Evolutionary conservation across 352 stramenopile genomes (phyloP).

Genomic region (Phytophthora foliorum): DNA sequence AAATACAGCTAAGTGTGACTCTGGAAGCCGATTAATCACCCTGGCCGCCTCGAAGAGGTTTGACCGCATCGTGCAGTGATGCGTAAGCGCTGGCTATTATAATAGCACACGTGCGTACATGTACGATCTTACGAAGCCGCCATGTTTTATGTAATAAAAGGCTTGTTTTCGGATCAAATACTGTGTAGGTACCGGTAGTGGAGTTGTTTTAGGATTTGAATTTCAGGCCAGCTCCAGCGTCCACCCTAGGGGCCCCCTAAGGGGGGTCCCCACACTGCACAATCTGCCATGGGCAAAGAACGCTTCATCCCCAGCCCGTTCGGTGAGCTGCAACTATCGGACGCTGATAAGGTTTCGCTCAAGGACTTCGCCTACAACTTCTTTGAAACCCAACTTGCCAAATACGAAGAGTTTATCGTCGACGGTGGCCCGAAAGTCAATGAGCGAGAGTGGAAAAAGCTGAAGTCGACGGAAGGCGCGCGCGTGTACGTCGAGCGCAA

Average conservation of each 20-base stretch:
- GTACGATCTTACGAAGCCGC: no score
- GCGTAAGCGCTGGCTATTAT: no score
- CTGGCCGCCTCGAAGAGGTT: no score
- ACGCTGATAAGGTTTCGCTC: conserved; percentile 23
- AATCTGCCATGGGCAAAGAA: conserved; percentile 23
- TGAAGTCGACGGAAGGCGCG: conserved; percentile 41
- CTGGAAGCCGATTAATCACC: no score
- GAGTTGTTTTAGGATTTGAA: not conserved
- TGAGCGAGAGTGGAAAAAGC: conserved; percentile 34
- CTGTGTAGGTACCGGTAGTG: no score
- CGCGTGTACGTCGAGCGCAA: conserved; percentile 41
- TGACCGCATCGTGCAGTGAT: no score
- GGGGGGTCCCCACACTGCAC: not conserved
- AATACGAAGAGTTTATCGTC: conserved; percentile 50
- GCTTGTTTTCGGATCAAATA: no score
- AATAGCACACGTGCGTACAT: no score
- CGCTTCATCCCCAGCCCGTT: conserved; percentile 35
- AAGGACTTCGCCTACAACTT: conserved; percentile 32
- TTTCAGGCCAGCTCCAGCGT: not conserved
- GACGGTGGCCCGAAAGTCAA: conserved; percentile 38
- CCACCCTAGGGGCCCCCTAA: no score
- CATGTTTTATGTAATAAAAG: no score
- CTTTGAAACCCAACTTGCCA: conserved; percentile 33
- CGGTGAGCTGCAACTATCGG: conserved; percentile 22
- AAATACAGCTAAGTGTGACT: no score